Percentiles rank a stretch among this genome's conserved stretches.
phyloP scores from a whole-genome alignment of 306 rosid species.

The Malus asiatica region DNA sequence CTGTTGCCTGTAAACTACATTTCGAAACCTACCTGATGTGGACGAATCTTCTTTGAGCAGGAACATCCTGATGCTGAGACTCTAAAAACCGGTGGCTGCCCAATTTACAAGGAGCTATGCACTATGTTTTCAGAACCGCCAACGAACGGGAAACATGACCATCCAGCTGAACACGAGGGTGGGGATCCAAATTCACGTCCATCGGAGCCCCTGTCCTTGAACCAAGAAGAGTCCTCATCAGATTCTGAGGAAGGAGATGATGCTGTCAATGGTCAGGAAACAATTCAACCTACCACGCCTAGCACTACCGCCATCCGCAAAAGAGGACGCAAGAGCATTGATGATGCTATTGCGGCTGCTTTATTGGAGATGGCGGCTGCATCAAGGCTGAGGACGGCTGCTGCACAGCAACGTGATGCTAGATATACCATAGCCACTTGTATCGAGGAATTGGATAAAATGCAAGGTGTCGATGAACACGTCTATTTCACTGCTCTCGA shows the following conservation, averaged over 20 bases:
- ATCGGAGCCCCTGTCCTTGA: conserved; percentile 27
- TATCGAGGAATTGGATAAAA: conserved; percentile 53
- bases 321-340: conserved; percentile 61
- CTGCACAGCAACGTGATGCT: conserved; percentile 41
- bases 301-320: conserved; percentile 34
- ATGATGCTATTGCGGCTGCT: conserved; percentile 61
- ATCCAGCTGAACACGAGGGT: conserved; percentile 27
- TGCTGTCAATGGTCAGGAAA: conserved; percentile 24
- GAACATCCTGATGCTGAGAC: conserved; percentile 66
- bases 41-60: conserved; percentile 34
- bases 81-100: conserved; percentile 52
- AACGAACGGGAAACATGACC: conserved; percentile 42
- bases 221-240: conserved; percentile 38
- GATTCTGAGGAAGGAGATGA: conserved; percentile 51
- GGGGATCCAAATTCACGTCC: conserved; percentile 23
- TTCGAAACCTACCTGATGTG: conserved; percentile 8
- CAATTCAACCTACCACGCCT: conserved; percentile 36
- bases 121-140: conserved; percentile 53
- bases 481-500: conserved; percentile 62
- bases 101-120: conserved; percentile 63
- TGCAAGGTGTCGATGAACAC: conserved; percentile 51
- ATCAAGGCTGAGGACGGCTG: conserved; percentile 55
- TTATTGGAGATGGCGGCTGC: conserved; percentile 76
- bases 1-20: conserved; percentile 3
- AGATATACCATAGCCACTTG: conserved; percentile 56